A percentile compares a stretch with the other conserved stretches of the same genome.
Conservation (phyloP, 176 grass and related monocot genomes). For the sorghum (Sorghum bicolor) region DNA sequence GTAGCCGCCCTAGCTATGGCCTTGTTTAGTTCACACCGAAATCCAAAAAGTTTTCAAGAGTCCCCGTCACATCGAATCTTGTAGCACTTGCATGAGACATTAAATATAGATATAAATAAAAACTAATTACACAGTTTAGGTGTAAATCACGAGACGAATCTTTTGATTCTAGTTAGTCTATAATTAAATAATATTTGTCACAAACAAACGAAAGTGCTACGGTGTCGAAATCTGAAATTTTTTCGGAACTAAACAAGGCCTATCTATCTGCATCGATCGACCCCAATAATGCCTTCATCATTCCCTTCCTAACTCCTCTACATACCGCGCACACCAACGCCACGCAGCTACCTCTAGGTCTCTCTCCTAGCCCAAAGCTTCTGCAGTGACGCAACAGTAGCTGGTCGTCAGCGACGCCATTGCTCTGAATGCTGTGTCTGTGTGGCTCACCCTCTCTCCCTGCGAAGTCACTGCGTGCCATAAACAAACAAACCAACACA, state of each 20-base stretch:
- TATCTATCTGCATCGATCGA: slow-evolving; percentile 23
- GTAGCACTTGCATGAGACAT: too few species aligned
- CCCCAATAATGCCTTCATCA: slow-evolving; percentile 57
- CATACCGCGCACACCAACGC: slow-evolving; percentile 29
- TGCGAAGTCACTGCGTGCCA: slow-evolving; percentile 19
- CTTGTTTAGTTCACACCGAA: too few species aligned
- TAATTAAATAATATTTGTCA: too few species aligned
- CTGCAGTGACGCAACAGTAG: slow-evolving; percentile 43
- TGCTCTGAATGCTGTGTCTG: slow-evolving; percentile 23
- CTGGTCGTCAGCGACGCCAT: slow-evolving; percentile 18
- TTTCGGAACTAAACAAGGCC: too few species aligned
- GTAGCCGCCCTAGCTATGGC: slow-evolving; percentile 28
- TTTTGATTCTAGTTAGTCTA: too few species aligned
- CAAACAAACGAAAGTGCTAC: too few species aligned
- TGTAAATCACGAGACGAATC: too few species aligned
- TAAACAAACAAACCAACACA: slow-evolving; percentile 34
- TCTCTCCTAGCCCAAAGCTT: slow-evolving; percentile 22
- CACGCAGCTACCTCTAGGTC: slow-evolving; percentile 9
- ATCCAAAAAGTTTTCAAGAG: too few species aligned
- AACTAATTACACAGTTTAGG: too few species aligned
- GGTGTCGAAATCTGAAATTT: too few species aligned
- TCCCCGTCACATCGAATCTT: too few species aligned
- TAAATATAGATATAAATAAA: too few species aligned
- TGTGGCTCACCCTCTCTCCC: not conserved
- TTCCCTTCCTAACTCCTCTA: slow-evolving; percentile 40